Base-by-base conservation (phyloP, 2,329 filamentous ascomycete genomes). In the Penicillium sp. region DNA sequence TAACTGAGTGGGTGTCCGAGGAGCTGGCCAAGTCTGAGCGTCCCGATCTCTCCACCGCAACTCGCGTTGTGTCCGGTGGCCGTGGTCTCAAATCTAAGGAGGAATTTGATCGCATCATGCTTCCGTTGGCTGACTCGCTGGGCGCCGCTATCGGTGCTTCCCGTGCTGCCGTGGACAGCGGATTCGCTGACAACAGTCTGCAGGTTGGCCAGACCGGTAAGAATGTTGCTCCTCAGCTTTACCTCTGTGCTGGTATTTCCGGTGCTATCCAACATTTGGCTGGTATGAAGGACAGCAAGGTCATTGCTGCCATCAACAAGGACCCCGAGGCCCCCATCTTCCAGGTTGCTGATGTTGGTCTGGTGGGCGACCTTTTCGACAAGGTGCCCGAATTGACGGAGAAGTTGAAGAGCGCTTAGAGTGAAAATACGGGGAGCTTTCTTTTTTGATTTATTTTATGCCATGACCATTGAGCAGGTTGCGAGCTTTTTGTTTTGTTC, bases 271-370 rank as follows among this genome's bases (percentile, higher is more conserved):
- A 99, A 80, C 95, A 99, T 82, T 78, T 99, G 78, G 95, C 95
- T 31, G 95, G 95, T 73, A 99, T 99, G 95, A 99, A 99, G 85
- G 95, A 99, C 74, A 97, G 92, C 82, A 99, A 99, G 82, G 95
- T 99, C 58, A 99, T 99, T 79, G 95, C 93, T 23, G 92, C 92
- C 14, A 98, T 99, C 73, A 99, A 99, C 83, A 99, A 99, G 81
- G 95, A 99, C 72, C 82, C 88, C 4, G 95, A 99, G 77, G 95
- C 95, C 56, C 95, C 95, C 29, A 99, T 99, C 68, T 99, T 99
- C 83, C 95, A 99, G 78, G 87, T 99, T 58, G 95, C 95, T 4
- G 95, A 99, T 77, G 92, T 98, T 53, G 95, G 95, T 13, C 81
- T 99, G 52, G 93, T 99, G 5, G 93, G 93, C 42, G 95, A 99